phyloP scores from a whole-genome alignment of 2,329 filamentous ascomycete species.

The Phymatotrichopsis omnivora region DNA sequence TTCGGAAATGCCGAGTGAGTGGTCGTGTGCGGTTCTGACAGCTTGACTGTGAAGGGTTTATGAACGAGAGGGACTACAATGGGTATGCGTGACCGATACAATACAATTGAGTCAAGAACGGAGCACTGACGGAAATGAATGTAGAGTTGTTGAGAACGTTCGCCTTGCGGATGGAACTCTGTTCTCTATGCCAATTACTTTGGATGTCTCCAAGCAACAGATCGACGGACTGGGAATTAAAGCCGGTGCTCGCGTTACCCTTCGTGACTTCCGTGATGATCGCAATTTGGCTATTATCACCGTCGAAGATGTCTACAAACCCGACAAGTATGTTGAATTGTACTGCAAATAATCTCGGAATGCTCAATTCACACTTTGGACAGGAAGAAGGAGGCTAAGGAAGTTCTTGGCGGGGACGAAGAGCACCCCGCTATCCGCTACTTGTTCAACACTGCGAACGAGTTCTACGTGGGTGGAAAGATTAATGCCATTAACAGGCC shows the following conservation, averaged over 20 bases:
- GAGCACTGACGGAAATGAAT: constrained; percentile 4
- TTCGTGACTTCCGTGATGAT: constrained; percentile 94
- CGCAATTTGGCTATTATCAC: constrained; percentile 91
- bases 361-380: constrained; percentile 4
- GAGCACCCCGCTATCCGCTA: constrained; percentile 89
- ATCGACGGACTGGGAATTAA: constrained; percentile 68
- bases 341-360: too few relatives aligned
- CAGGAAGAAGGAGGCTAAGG: constrained; percentile 77
- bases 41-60: constrained; percentile 58
- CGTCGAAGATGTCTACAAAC: constrained; percentile 87
- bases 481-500: constrained; percentile 88
- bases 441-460: constrained; percentile 67
- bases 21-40: constrained; percentile 30
- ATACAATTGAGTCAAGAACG: background rate
- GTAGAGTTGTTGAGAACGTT: constrained; percentile 76
- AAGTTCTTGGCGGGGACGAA: constrained; percentile 87
- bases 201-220: constrained; percentile 67
- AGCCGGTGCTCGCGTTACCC: constrained; percentile 69
- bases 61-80: constrained; percentile 96
- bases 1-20: background rate
- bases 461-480: constrained; percentile 93
- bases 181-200: constrained; percentile 93
- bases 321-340: constrained; percentile 72
- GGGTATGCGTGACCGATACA: constrained; percentile 47
- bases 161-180: constrained; percentile 80